These are phyloP conservation scores for Yamadazyma sp. DNA, from an alignment of 805 yeast genomes.

Conservation along the genomic window DNA sequence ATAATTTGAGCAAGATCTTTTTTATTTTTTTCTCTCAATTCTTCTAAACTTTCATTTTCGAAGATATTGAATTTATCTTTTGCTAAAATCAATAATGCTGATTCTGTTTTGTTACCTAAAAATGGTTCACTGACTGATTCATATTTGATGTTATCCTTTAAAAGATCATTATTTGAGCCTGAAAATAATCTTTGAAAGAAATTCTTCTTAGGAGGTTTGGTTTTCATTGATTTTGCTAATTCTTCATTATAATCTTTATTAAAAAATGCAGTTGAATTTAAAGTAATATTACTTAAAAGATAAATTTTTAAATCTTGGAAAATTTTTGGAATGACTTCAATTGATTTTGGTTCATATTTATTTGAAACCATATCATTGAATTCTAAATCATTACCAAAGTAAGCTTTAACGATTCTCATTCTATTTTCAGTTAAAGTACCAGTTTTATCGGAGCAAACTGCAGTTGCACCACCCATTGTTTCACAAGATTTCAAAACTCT, in stretches of 20 bases:
- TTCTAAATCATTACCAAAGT: slow-evolving; percentile 49
- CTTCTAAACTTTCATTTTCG: slow-evolving; percentile 42
- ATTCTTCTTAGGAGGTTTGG: slow-evolving; percentile 28
- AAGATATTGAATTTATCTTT: slow-evolving; percentile 50
- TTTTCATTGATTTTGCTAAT: slow-evolving; percentile 21
- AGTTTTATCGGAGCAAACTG: slow-evolving; percentile 95
- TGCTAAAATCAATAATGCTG: slow-evolving; percentile 76
- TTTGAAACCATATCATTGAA: slow-evolving; percentile 47
- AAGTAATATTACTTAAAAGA: slow-evolving; percentile 53
- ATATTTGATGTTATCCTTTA: slow-evolving; percentile 12
- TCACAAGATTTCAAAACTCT: slow-evolving; percentile 92
- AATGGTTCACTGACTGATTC: slow-evolving; percentile 50
- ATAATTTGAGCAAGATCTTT: slow-evolving; percentile 59
- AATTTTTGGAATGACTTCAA: slow-evolving; percentile 19
- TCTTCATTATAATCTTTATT: slow-evolving; percentile 45
- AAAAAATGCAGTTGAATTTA: slow-evolving; percentile 92
- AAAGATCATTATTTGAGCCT: slow-evolving; percentile 10
- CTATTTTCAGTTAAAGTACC: slow-evolving; percentile 93
- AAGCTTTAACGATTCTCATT: slow-evolving; percentile 86
- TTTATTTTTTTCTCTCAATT: slow-evolving; percentile 22
- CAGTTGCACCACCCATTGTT: slow-evolving; percentile 98
- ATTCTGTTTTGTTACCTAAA: slow-evolving; percentile 92
- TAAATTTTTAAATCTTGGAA: slow-evolving; percentile 19
- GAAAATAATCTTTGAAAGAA: slow-evolving; percentile 25
- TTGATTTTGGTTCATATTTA: slow-evolving; percentile 20